Evolutionary conservation across 1,284 basidiomycete species (phyloP).

Genomic region (Omphalotus olearius): DNA sequence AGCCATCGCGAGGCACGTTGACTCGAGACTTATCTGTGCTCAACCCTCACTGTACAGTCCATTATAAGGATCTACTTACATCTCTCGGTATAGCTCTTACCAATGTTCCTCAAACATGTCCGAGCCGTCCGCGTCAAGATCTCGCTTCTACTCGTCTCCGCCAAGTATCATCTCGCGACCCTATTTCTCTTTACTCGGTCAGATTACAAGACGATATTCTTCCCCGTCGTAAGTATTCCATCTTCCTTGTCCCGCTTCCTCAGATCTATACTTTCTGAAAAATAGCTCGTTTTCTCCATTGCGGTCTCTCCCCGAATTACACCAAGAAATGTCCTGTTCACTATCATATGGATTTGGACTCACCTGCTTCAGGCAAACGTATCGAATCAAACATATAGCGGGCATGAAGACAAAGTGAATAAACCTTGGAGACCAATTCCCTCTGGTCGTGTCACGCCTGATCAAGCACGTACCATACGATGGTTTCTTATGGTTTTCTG

Average conservation of each 20-base stretch:
- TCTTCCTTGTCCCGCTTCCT: background rate
- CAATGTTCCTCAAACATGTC: too few relatives aligned
- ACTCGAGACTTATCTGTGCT: too few relatives aligned
- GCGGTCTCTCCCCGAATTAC: background rate
- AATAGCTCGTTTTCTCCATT: background rate
- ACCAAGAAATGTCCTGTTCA: background rate
- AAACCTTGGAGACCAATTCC: conserved; percentile 32
- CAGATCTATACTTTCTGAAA: background rate
- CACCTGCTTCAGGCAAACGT: conserved; percentile 31
- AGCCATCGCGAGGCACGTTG: too few relatives aligned
- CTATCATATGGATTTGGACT: conserved; percentile 26
- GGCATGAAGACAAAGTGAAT: conserved; percentile 28
- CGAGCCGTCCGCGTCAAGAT: too few relatives aligned
- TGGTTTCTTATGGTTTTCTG: conserved; percentile 24
- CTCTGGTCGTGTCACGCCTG: conserved; percentile 23
- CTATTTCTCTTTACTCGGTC: conserved; percentile 3
- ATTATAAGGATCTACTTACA: too few relatives aligned
- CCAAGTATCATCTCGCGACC: too few relatives aligned
- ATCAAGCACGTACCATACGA: conserved; percentile 23
- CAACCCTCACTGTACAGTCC: too few relatives aligned
- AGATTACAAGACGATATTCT: conserved; percentile 4
- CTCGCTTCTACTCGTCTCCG: too few relatives aligned
- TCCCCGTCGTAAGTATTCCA: conserved; percentile 5
- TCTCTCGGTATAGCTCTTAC: too few relatives aligned
- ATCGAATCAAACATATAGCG: conserved; percentile 28